Percentiles rank a stretch among this genome's conserved stretches.
Conservation (phyloP, 2,329 filamentous ascomycete species). For the Coniosporium tulheliwenetii region DNA sequence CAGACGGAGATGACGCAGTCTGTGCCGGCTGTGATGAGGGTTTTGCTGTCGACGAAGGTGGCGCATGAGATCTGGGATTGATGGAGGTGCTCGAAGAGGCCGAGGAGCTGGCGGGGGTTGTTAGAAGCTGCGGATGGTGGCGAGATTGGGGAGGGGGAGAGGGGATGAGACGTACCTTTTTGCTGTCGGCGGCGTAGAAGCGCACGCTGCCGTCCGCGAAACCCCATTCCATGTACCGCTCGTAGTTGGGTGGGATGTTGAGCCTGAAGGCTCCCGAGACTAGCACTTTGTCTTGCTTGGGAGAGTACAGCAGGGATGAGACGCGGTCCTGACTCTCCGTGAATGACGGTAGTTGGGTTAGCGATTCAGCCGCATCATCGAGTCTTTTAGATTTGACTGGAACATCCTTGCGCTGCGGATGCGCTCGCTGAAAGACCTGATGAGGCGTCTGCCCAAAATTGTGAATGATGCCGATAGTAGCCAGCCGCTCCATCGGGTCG, state of each 20-base stretch:
- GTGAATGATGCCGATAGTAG: constrained; percentile 91
- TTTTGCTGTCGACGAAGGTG: constrained; percentile 76
- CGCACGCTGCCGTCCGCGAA: constrained; percentile 86
- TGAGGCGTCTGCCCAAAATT: constrained; percentile 97
- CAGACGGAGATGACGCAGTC: constrained; percentile 86
- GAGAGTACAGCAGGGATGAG: constrained; percentile 59
- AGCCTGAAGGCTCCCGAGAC: constrained; percentile 73
- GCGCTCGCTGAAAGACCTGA: constrained; percentile 74
- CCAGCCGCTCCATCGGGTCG: constrained; percentile 71
- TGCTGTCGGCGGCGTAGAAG: constrained; percentile 74
- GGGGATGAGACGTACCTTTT: constrained; percentile 37
- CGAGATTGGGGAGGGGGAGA: not conserved
- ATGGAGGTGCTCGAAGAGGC: constrained; percentile 86
- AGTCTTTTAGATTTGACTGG: constrained; percentile 52
- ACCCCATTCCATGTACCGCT: constrained; percentile 91
- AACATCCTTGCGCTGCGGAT: constrained; percentile 59
- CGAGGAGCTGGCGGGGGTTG: constrained; percentile 37
- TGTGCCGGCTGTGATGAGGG: constrained; percentile 77
- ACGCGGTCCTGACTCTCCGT: constrained; percentile 61
- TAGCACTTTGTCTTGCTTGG: constrained; percentile 67
- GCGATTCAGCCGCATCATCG: constrained; percentile 59
- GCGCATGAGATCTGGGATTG: constrained; percentile 76
- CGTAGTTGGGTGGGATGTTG: constrained; percentile 72
- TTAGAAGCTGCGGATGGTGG: not conserved
- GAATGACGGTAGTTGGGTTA: constrained; percentile 54